Base-by-base conservation (phyloP, 306 rosid species). In the Begonia fuchsioides region DNA sequence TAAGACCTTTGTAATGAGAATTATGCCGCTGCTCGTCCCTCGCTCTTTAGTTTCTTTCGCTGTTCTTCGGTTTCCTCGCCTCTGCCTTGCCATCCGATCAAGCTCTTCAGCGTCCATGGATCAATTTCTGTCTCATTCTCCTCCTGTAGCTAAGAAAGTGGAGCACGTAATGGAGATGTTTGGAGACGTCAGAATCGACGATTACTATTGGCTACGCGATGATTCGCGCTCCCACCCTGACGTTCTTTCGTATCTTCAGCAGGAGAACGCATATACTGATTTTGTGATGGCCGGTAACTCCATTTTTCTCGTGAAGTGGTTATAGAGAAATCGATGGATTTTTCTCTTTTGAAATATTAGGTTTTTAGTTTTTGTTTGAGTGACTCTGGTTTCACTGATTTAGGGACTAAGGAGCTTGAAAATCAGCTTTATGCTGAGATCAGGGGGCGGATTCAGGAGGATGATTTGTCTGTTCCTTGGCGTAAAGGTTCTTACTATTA, bases 201-300 rank as follows among this genome's bases (percentile, higher is more conserved):
- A 79, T 59, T 84, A 84, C 72, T 84, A 79, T 18, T 84, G 97
- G 95, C 88, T 84, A 32, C 87, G 95, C 5, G 87, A 90, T 32
- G 97, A 90, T 63, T 70, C 93, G 20, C 90, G 97, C 56, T 61
- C 75, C 54, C 47, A 76, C 53, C 72, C 90, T 1, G 76, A 72
- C 10, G 69, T 84, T 12, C 79, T 84, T 49, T 70, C 80, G 15
- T 63, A 90, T 62, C 82, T 84, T 57, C 49, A 55, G 32, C 74
- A 76, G 48, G 95, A 84, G 57, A 90, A 90, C 64, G 71, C 55
- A 11, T 79, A 81, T 56, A 60, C 84, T 1, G 68, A 81, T 26
- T 67, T 73, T 51, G 14, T 74, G 57, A 79, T 84, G 93, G 62
- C 86, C 8, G 93, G 95, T 83, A 64, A n/a, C 38, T 55, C 32